phyloP scores from a whole-genome alignment of 352 stramenopile genomes.

The Phytophthora crassamura region DNA sequence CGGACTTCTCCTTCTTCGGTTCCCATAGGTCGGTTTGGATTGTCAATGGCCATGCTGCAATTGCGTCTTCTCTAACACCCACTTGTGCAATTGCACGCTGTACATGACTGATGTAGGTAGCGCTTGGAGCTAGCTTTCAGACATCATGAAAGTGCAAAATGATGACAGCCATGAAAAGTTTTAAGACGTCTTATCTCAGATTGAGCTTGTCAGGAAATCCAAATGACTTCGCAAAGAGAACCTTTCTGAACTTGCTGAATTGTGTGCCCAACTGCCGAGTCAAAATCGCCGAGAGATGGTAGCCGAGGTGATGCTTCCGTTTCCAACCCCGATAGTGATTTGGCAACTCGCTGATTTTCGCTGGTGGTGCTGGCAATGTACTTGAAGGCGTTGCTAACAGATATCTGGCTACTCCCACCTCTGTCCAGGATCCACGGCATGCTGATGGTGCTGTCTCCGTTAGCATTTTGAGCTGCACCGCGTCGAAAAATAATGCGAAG shows the following conservation, averaged over 20 bases:
- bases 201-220: background rate
- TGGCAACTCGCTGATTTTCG: conserved; percentile 15
- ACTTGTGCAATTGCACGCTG: background rate
- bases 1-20: no score
- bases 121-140: background rate
- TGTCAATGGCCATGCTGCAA: conserved; percentile 1
- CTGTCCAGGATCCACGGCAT: conserved; percentile 13
- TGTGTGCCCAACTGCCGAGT: background rate
- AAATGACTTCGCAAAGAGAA: background rate
- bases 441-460: conserved; percentile 6
- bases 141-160: conserved; percentile 7
- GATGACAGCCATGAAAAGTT: conserved; percentile 1
- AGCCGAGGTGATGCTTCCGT: background rate
- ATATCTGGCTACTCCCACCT: conserved; percentile 6
- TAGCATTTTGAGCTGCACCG: conserved; percentile 11
- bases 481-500: conserved; percentile 13
- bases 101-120: conserved; percentile 9
- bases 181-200: background rate
- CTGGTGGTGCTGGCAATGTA: conserved; percentile 25
- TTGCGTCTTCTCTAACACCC: background rate
- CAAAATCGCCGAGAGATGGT: conserved; percentile 4
- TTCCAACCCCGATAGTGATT: conserved; percentile 4
- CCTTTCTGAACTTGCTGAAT: conserved; percentile 4
- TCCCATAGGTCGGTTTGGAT: background rate
- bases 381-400: conserved; percentile 19